Percentiles rank a stretch among this genome's conserved stretches.
phyloP scores from a whole-genome alignment of 352 stramenopile species.

The Pythium dissimile region DNA sequence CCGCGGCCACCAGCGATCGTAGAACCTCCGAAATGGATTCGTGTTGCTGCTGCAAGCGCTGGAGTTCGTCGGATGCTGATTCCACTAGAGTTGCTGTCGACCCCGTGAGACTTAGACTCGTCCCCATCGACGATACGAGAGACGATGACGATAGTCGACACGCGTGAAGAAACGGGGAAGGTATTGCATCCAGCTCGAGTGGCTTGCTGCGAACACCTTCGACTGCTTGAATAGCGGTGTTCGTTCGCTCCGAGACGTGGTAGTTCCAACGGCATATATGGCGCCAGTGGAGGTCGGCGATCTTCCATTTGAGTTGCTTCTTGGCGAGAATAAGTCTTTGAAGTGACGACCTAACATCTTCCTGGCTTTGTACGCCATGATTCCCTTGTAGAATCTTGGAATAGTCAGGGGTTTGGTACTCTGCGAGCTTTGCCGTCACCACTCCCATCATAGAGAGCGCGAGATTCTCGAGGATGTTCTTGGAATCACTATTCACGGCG shows the following conservation, averaged over 20 bases:
- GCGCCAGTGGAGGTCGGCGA: constrained; percentile 49
- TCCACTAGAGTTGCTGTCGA: constrained; percentile 34
- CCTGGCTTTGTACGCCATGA: background rate
- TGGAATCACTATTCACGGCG: constrained; percentile 42
- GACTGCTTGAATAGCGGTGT: constrained; percentile 33
- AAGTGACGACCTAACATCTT: constrained; percentile 23
- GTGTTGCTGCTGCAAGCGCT: constrained; percentile 41
- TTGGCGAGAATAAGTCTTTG: constrained; percentile 42
- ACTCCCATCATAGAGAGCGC: constrained; percentile 28
- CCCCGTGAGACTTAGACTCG: constrained; percentile 34
- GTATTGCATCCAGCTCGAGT: constrained; percentile 39
- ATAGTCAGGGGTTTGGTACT: constrained; percentile 37
- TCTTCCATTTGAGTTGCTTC: constrained; percentile 63
- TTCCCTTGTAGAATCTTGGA: constrained; percentile 29
- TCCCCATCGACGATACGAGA: constrained; percentile 31
- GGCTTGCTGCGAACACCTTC: constrained; percentile 30
- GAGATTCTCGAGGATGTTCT: constrained; percentile 65
- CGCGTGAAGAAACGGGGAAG: constrained; percentile 37
- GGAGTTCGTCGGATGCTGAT: constrained; percentile 40
- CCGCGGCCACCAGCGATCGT: constrained; percentile 29
- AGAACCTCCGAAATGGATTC: constrained; percentile 42
- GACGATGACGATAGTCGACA: constrained; percentile 30
- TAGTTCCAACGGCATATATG: constrained; percentile 57
- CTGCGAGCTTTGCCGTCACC: constrained; percentile 37
- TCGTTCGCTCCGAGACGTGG: constrained; percentile 40